Conservation (phyloP, 768 basidiomycete genomes). For the Royoungia palumana region DNA sequence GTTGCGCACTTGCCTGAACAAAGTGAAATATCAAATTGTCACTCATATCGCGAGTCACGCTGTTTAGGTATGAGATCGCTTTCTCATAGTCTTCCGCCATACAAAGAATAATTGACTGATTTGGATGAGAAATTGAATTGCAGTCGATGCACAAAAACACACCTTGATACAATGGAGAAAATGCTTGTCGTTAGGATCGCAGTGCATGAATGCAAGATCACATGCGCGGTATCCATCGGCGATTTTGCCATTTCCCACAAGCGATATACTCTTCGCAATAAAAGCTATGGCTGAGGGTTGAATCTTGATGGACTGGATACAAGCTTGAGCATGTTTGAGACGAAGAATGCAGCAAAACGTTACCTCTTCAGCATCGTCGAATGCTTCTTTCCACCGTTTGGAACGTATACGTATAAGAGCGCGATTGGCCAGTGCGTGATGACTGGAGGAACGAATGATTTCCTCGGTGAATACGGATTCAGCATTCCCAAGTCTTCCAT, state of each 20-base stretch:
- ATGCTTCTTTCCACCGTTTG: conserved; percentile 1
- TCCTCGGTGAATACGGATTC: conserved; percentile 5
- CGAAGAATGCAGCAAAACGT: not conserved
- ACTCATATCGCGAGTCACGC: not conserved
- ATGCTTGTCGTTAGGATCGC: not conserved
- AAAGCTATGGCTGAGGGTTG: conserved; percentile 4
- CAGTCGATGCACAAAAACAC: not conserved
- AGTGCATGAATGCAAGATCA: conserved; percentile 3
- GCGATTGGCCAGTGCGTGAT: conserved; percentile 5
- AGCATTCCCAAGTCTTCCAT: conserved; percentile 7
- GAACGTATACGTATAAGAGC: not conserved
- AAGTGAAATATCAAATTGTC: not conserved
- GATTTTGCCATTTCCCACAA: not conserved
- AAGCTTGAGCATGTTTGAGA: not conserved
- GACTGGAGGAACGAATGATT: not conserved
- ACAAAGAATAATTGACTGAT: conserved; percentile 1
- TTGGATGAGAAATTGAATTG: not conserved
- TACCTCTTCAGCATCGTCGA: conserved; percentile 3
- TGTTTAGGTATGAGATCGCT: not conserved
- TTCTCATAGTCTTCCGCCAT: conserved; percentile 1
- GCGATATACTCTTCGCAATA: conserved; percentile 5
- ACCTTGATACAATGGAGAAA: conserved; percentile 11
- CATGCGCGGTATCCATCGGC: not conserved
- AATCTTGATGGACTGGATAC: conserved; percentile 4
- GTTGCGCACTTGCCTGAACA: not conserved